Percentiles rank a stretch among this genome's conserved stretches.
Evolutionary conservation across 176 grass and related monocot species (phyloP).

Genomic region (Juncus inflexus): DNA sequence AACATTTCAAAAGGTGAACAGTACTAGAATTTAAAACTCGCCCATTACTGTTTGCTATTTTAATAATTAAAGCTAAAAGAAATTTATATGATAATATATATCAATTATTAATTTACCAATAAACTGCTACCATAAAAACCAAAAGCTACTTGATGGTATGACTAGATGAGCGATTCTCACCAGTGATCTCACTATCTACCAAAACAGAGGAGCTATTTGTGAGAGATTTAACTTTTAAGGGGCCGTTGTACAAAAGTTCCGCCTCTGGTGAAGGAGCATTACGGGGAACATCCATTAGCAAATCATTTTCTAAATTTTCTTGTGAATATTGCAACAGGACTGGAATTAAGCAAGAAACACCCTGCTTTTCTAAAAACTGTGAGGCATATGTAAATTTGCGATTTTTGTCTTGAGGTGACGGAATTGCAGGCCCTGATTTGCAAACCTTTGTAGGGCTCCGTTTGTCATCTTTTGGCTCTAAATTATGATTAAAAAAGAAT

Average conservation of each 20-base stretch:
- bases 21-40: constrained; percentile 12
- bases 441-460: constrained; percentile 30
- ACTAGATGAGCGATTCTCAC: constrained; percentile 16
- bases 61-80: neutral
- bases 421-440: constrained; percentile 8
- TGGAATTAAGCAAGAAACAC: constrained; percentile 25
- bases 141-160: constrained; percentile 19
- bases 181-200: constrained; percentile 23
- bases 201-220: constrained; percentile 17
- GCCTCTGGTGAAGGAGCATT: constrained; percentile 27
- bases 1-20: constrained; percentile 13
- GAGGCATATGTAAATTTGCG: constrained; percentile 18
- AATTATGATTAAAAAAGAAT: constrained; percentile 18
- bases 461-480: constrained; percentile 25
- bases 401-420: constrained; percentile 15
- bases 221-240: constrained; percentile 24
- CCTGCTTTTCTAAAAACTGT: constrained; percentile 19
- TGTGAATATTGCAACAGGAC: constrained; percentile 9
- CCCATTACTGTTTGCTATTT: constrained; percentile 17
- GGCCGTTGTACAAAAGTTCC: constrained; percentile 20
- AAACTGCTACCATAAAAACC: constrained; percentile 4
- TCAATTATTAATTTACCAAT: constrained; percentile 4
- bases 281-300: constrained; percentile 22
- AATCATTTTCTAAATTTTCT: constrained; percentile 21
- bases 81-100: constrained; percentile 14